Conservation (phyloP, 352 stramenopile species). For the Globisporangium iwayamae region DNA sequence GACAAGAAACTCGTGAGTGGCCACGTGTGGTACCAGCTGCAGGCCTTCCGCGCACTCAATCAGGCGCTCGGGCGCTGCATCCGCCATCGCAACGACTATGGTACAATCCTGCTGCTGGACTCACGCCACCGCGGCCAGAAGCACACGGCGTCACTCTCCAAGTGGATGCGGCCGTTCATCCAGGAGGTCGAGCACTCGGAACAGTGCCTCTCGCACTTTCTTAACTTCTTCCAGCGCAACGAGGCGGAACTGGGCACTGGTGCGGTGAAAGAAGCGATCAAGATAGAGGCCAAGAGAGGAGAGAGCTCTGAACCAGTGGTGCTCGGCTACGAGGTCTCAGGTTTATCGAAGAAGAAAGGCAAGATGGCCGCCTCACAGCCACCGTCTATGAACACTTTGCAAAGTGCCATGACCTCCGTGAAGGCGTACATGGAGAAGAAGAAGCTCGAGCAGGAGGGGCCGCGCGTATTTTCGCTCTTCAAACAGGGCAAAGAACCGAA, state of each 20-base stretch:
- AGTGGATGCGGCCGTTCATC: constrained; percentile 77
- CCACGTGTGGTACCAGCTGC: constrained; percentile 95
- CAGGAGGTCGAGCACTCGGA: constrained; percentile 68
- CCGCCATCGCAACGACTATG: constrained; percentile 97
- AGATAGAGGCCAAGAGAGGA: background rate
- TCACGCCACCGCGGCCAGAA: constrained; percentile 67
- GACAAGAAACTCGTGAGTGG: constrained; percentile 71
- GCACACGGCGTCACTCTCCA: constrained; percentile 64
- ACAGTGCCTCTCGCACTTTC: constrained; percentile 56
- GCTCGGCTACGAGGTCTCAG: constrained; percentile 38
- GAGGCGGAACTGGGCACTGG: constrained; percentile 27
- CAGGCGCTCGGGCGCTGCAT: constrained; percentile 98
- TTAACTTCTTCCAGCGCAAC: constrained; percentile 67
- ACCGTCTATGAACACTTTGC: constrained; percentile 10
- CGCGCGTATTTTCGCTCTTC: constrained; percentile 20
- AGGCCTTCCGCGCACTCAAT: constrained; percentile 98
- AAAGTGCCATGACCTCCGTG: constrained; percentile 26
- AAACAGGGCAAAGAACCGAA: constrained; percentile 10
- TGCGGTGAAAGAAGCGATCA: background rate
- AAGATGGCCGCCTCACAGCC: background rate
- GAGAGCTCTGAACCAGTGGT: constrained; percentile 19
- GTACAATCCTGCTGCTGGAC: constrained; percentile 96
- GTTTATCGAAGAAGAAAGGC: background rate
- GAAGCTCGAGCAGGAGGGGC: constrained; percentile 5
- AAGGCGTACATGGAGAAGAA: constrained; percentile 29